A percentile compares a stretch with the other conserved stretches of the same genome.
These are phyloP conservation scores for Chamaecyparis obtusa DNA, from an alignment of 75 land plant genomes.

Conservation along the genomic window DNA sequence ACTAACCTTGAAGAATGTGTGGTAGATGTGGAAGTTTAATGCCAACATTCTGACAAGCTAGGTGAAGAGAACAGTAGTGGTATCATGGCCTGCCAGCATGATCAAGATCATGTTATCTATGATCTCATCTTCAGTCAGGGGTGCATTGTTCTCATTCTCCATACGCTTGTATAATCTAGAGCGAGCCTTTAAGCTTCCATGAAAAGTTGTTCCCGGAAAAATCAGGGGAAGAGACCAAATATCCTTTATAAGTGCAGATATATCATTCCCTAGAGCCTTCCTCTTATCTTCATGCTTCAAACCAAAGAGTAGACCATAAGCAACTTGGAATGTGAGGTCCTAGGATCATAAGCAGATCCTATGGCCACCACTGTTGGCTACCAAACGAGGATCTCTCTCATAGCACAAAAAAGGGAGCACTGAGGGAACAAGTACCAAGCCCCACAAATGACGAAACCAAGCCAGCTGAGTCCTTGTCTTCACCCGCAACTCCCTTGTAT, in stretches of 20 bases:
- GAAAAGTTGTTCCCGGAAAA: conserved; percentile 14
- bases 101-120: conserved; percentile 19
- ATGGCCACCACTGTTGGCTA: no score
- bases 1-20: conserved; percentile 5
- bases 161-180: neutral
- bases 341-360: no score
- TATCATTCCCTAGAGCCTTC: conserved; percentile 17
- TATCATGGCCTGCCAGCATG: conserved; percentile 22
- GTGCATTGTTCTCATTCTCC: neutral
- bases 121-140: conserved; percentile 17
- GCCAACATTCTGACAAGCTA: conserved; percentile 8
- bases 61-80: neutral
- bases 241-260: conserved; percentile 3
- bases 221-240: conserved; percentile 14
- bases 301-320: conserved; percentile 27
- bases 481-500: no score
- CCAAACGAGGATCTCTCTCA: no score
- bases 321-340: conserved; percentile 28
- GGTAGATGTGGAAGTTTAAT: neutral
- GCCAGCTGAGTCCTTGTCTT: no score
- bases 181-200: conserved; percentile 9
- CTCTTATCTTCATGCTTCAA: conserved; percentile 10
- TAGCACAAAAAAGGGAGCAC: no score
- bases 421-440: no score
- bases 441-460: no score